phyloP scores from a whole-genome alignment of 176 grass and related monocot species.

The barley (Hordeum vulgare) region DNA sequence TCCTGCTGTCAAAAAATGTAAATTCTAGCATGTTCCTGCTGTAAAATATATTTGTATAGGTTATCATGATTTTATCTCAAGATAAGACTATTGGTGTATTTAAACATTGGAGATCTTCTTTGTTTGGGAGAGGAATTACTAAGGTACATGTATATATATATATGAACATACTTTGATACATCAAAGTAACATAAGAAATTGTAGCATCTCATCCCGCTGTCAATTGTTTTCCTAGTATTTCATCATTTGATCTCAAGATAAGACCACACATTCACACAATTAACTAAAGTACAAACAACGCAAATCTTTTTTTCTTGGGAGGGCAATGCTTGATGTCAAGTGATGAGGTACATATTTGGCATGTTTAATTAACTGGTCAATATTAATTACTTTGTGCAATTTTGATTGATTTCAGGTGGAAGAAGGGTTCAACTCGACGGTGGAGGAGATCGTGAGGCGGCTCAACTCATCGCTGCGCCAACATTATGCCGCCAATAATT shows the following conservation, averaged over 20 bases:
- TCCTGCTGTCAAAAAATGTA: not conserved
- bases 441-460: slow-evolving; percentile 49
- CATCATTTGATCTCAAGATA: no score
- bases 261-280: no score
- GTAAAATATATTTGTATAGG: no score
- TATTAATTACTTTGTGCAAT: not conserved
- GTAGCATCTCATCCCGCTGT: no score
- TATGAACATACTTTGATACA: not conserved
- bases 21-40: no score
- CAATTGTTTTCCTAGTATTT: no score
- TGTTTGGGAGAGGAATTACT: not conserved
- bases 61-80: not conserved
- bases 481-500: not conserved
- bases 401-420: slow-evolving; percentile 36
- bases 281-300: no score
- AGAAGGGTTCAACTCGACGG: slow-evolving; percentile 36
- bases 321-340: no score
- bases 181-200: not conserved
- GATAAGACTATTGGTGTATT: not conserved
- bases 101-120: not conserved
- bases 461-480: slow-evolving; percentile 40
- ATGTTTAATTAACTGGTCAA: not conserved
- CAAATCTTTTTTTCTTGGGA: no score
- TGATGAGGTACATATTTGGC: no score
- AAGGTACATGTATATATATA: not conserved